Conservation (phyloP, 116 monocot genomes). For the Trichopus zeylanicus region DNA sequence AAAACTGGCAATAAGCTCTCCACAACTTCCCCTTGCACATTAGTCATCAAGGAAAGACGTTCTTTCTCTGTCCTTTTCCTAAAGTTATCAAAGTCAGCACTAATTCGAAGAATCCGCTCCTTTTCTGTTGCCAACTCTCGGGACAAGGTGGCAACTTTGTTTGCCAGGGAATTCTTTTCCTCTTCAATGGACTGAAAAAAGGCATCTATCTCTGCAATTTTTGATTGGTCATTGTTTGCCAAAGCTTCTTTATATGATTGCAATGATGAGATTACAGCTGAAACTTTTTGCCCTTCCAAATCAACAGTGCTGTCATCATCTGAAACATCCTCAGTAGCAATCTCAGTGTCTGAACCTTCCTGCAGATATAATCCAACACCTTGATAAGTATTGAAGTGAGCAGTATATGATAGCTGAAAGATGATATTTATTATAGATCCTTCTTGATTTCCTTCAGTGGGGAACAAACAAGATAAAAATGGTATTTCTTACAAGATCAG, state of each 20-base stretch:
- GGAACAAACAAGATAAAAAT: no score
- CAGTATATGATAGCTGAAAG: no score
- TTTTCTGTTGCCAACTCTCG: slow-evolving; percentile 25
- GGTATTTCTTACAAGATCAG: no score
- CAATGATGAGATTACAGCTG: slow-evolving; percentile 14
- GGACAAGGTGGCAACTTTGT: slow-evolving; percentile 18
- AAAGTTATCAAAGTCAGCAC: slow-evolving; percentile 58
- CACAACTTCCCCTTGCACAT: slow-evolving; percentile 43
- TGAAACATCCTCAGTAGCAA: slow-evolving; percentile 2
- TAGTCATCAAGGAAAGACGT: slow-evolving; percentile 35
- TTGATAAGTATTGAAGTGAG: no score
- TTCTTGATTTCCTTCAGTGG: no score
- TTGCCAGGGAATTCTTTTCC: slow-evolving; percentile 27
- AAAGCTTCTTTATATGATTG: slow-evolving; percentile 46
- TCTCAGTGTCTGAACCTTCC: not conserved
- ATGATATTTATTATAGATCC: no score
- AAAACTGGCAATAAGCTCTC: slow-evolving; percentile 53
- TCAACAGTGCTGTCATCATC: slow-evolving; percentile 8
- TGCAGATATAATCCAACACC: slow-evolving; percentile 3
- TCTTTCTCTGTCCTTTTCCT: slow-evolving; percentile 48
- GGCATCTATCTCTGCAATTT: slow-evolving; percentile 37
- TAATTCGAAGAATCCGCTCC: slow-evolving; percentile 41
- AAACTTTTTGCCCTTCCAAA: slow-evolving; percentile 22
- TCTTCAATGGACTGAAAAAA: slow-evolving; percentile 30
- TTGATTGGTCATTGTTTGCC: slow-evolving; percentile 25